Percentiles rank a stretch among this genome's conserved stretches.
Evolutionary conservation across 2,329 filamentous ascomycete species (phyloP).

Genomic region (Trichoderma sp.): DNA sequence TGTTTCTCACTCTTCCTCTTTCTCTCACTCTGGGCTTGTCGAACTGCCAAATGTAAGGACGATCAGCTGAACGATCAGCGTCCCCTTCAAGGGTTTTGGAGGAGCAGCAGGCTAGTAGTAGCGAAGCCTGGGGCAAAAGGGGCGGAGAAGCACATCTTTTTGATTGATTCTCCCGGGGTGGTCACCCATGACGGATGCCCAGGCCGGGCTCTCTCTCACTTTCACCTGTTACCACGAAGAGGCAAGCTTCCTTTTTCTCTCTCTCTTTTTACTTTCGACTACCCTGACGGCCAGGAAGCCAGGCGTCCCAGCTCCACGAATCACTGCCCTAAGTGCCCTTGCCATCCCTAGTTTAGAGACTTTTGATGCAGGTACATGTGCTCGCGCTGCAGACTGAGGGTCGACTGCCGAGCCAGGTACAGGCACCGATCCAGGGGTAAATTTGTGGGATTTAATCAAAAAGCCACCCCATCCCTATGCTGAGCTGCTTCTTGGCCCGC

Average conservation of each 20-base stretch:
- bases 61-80: slow-evolving; percentile 17
- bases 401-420: slow-evolving; percentile 16
- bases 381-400: slow-evolving; percentile 1
- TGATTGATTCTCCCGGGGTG: slow-evolving; percentile 10
- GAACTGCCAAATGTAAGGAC: slow-evolving; percentile 3
- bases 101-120: slow-evolving; percentile 9
- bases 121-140: slow-evolving; percentile 19
- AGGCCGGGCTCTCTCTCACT: background rate
- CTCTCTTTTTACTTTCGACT: background rate
- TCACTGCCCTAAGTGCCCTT: slow-evolving; percentile 12
- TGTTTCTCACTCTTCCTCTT: background rate
- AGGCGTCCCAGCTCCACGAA: slow-evolving; percentile 9
- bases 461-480: slow-evolving; percentile 1
- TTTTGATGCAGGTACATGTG: slow-evolving; percentile 17
- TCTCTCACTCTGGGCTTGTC: background rate
- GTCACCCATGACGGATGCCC: slow-evolving; percentile 16
- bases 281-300: background rate
- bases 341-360: background rate
- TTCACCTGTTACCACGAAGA: background rate
- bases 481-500: slow-evolving; percentile 1
- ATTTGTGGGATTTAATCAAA: slow-evolving; percentile 20
- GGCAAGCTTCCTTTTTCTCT: background rate
- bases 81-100: slow-evolving; percentile 15
- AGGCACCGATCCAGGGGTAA: slow-evolving; percentile 19
- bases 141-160: slow-evolving; percentile 18